Percentiles rank a stretch among this genome's conserved stretches.
These are phyloP conservation scores for Picochlorum costavermella DNA, from an alignment of 139 green algal species.

Conservation along the genomic window DNA sequence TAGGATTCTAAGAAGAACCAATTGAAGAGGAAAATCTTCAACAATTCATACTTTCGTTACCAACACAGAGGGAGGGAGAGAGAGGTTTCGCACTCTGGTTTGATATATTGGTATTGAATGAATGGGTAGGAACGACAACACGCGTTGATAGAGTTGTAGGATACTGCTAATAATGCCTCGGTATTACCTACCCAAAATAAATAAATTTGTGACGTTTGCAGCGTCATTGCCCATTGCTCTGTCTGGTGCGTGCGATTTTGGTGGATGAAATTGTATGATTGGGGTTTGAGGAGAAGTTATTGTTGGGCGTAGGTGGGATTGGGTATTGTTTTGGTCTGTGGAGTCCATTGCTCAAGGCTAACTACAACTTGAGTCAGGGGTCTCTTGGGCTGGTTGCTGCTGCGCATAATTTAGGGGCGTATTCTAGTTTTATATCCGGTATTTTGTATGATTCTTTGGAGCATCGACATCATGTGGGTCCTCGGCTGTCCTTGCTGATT, in stretches of 20 bases:
- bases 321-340: constrained; percentile 27
- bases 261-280: neutral
- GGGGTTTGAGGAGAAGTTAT: neutral
- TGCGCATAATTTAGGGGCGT: constrained; percentile 19
- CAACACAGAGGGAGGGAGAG: no score
- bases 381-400: constrained; percentile 14
- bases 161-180: constrained; percentile 1
- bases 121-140: no score
- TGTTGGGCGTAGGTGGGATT: constrained; percentile 4
- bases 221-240: constrained; percentile 12
- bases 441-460: constrained; percentile 34
- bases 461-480: constrained; percentile 21
- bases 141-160: no score
- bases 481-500: constrained; percentile 21
- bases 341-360: constrained; percentile 6
- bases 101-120: no score
- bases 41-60: no score
- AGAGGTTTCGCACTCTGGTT: no score
- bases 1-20: no score
- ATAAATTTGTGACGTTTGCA: constrained; percentile 22
- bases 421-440: constrained; percentile 24
- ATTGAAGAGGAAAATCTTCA: no score
- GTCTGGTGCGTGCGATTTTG: constrained; percentile 3
- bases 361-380: constrained; percentile 16
- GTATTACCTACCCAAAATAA: constrained; percentile 12